Evolutionary conservation across 202 grass and related monocot genomes (phyloP), one percentile per base, ranked within the genome.

Genomic region (Digitaria exilis): DNA sequence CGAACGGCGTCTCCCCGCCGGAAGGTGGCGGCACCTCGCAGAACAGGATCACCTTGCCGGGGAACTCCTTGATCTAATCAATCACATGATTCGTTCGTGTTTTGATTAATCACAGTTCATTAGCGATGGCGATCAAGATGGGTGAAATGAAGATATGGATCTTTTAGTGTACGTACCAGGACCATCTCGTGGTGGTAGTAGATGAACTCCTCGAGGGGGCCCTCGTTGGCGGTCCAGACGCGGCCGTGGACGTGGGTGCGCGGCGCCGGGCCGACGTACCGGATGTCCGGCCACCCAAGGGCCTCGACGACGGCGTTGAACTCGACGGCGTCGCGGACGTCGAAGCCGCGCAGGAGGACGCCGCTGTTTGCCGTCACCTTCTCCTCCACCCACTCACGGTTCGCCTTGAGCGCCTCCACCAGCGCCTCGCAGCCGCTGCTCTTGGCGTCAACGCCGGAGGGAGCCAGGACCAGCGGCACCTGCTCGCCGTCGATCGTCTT

Each of bases 151-250:
- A 44, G 11, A 44, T 8, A n/a, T n/a, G n/a, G n/a, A n/a, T n/a
- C n/a, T n/a, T n/a, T n/a, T n/a, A n/a, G n/a, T n/a, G n/a, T n/a
- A n/a, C n/a, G n/a, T n/a, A n/a, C 91, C 51, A 94, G 85, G 63
- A 93, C 91, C 91, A 94, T 94, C 91, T 94, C 91, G 71, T 94
- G 91, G 80, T 94, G 91, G 91, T 86, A 94, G 88, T 94, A 94
- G 78, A 94, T 90, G 91, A 94, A 94, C 83, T 94, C 88, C 26
- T 89, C 77, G 35, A 94, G 88, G 0, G 91, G 91, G 0, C 88
- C 83, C 19, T 89, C 88, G 66, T 86, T 86, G 83, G 88, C 86
- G 57, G 91, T 90, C 91, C 91, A 94, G 52, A 94, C 35, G 64
- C 88, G 91, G 75, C 89, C 89, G 80, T 94, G 88, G 49, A 90